Conservation (phyloP, 306 rosid species). For the Castanea mollissima region DNA sequence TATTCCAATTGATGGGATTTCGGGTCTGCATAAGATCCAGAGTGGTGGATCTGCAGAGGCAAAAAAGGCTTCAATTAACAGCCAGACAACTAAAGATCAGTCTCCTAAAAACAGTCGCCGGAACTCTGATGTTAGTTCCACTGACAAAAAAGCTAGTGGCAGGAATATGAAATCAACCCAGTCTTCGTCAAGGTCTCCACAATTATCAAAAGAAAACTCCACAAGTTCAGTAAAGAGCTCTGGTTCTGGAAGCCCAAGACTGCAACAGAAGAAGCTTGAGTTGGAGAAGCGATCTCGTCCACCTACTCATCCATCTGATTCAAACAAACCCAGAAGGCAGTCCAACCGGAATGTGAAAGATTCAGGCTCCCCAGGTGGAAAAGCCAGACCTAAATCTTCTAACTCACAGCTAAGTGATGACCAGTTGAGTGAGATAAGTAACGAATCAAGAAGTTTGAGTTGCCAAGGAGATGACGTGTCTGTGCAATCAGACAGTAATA, state of each 20-base stretch:
- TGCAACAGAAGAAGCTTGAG: constrained; percentile 72
- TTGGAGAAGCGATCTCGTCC: constrained; percentile 68
- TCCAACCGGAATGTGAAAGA: constrained; percentile 45
- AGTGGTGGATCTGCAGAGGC: constrained; percentile 28
- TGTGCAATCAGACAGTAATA: constrained; percentile 39
- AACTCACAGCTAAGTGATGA: constrained; percentile 50
- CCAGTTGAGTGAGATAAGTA: constrained; percentile 64
- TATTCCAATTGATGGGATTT: constrained; percentile 43
- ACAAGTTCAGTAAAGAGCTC: constrained; percentile 49
- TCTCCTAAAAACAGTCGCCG: constrained; percentile 39
- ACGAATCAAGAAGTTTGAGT: constrained; percentile 54
- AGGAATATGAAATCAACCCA: constrained; percentile 38
- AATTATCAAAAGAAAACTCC: constrained; percentile 37
- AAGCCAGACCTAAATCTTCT: constrained; percentile 44
- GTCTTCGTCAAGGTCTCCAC: constrained; percentile 51
- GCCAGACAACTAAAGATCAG: constrained; percentile 42
- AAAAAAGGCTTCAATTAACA: constrained; percentile 37
- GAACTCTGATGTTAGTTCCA: constrained; percentile 41
- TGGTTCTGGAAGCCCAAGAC: constrained; percentile 76
- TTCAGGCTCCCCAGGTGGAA: constrained; percentile 52
- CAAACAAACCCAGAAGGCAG: constrained; percentile 59
- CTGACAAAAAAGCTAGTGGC: constrained; percentile 51
- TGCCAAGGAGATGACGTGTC: constrained; percentile 60
- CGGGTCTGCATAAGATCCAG: constrained; percentile 38
- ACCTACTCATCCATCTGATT: constrained; percentile 56